Base-by-base conservation (phyloP, 805 yeast species). In the Metschnikowia lunata region DNA sequence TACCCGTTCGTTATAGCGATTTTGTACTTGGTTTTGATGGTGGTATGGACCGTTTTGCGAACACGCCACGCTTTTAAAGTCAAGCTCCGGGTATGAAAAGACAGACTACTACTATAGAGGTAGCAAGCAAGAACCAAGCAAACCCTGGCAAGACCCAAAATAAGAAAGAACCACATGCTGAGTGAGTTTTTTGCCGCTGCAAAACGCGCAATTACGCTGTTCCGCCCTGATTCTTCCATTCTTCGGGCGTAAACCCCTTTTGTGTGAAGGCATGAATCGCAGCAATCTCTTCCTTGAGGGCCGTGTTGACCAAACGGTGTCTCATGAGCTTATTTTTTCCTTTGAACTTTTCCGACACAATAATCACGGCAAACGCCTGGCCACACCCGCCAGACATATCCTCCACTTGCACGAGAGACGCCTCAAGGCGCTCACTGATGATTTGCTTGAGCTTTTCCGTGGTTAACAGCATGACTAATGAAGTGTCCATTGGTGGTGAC, bases 251-350 rank as follows among this genome's bases (percentile, higher is more conserved):
- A 59, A 81, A 91, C 10, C 72, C 85, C 66, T 88, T 89, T 58
- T 93, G 97, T 0, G 97, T 88, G 63, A 95, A 93, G 0, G 99
- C 98, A 65, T 93, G 99, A 36, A 93, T 90, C 6, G 72, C 66
- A 0, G 86, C 83, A 29, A 93, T 87, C 61, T 90, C 96, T n/a
- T 84, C 88, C 55, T 83, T 83, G 49, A 93, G 72, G 1, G 85
- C 81, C 29, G 62, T 70, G 63, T 93, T 93, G 38, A 95, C 96
- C 53, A 89, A 57, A 52, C 98, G 73, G 56, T 91, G 96, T 59
- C 99, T 78, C 71, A 82, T 78, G 39, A 93, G 71, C 61, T 85
- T 86, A 66, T 88, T 88, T 67, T 88, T 88, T 23, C 93, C 93
- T 47, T 73, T 63, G 63, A 95, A 93, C 18, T 71, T 59, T 36